These are phyloP conservation scores for Remersonia thermophila DNA, from an alignment of 2,329 filamentous ascomycete genomes.

Conservation along the genomic window DNA sequence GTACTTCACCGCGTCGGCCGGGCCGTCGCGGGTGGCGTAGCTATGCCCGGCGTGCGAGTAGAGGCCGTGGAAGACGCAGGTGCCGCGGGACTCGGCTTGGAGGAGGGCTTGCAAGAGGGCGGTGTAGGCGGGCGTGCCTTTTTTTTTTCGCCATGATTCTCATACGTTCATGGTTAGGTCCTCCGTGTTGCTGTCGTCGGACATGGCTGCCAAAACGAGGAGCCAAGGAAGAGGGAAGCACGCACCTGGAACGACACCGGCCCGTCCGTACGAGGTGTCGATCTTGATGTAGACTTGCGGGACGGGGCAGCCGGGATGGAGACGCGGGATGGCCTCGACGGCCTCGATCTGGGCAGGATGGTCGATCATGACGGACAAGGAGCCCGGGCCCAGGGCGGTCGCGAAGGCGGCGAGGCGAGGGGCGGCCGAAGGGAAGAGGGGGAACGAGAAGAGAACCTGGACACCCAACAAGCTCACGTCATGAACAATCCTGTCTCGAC, in stretches of 20 bases:
- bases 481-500: too few relatives aligned
- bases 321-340: constrained; percentile 22
- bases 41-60: constrained; percentile 66
- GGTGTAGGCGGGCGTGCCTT: constrained; percentile 29
- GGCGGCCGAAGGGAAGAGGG: constrained; percentile 48
- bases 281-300: constrained; percentile 59
- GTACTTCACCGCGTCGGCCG: constrained; percentile 43
- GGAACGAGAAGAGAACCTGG: constrained; percentile 58
- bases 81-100: constrained; percentile 26
- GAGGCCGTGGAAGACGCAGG: constrained; percentile 44
- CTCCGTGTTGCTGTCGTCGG: too few relatives aligned
- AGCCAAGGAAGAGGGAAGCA: constrained; percentile 29
- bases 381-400: constrained; percentile 39
- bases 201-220: too few relatives aligned
- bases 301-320: constrained; percentile 26
- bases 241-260: constrained; percentile 41
- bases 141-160: too few relatives aligned
- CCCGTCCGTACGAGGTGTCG: constrained; percentile 60
- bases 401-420: constrained; percentile 47
- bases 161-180: too few relatives aligned
- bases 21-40: constrained; percentile 46
- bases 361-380: constrained; percentile 57
- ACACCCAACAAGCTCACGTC: too few relatives aligned
- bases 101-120: constrained; percentile 35
- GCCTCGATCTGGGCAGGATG: constrained; percentile 45